Evolutionary conservation across 257 asterid species (phyloP).

Genomic region (Jacaranda copaia): DNA sequence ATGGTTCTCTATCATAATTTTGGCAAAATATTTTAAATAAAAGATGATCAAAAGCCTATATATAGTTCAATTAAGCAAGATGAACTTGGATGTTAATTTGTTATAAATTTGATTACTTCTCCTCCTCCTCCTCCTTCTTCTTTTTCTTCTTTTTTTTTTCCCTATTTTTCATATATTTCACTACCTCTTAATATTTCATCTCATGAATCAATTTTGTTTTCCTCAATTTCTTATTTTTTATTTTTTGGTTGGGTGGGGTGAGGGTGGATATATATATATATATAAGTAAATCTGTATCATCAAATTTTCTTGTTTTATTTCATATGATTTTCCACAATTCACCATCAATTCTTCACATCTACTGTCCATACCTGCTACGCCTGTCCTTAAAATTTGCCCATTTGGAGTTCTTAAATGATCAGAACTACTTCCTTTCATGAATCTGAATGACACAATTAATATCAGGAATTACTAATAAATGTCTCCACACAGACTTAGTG

Average conservation of each 20-base stretch:
- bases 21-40: neutral
- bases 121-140: too few relatives aligned
- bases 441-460: conserved; percentile 38
- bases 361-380: conserved; percentile 28
- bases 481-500: conserved; percentile 24
- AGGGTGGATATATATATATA: too few relatives aligned
- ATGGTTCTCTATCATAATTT: conserved; percentile 2
- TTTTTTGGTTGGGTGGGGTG: too few relatives aligned
- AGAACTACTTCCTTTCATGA: conserved; percentile 39
- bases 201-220: too few relatives aligned
- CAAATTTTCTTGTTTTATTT: neutral
- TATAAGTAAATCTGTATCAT: conserved; percentile 21
- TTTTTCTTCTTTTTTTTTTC: too few relatives aligned
- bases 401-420: conserved; percentile 36
- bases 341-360: conserved; percentile 24
- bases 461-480: conserved; percentile 38
- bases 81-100: neutral
- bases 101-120: neutral
- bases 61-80: neutral
- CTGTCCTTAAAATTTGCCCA: conserved; percentile 28
- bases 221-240: too few relatives aligned
- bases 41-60: neutral
- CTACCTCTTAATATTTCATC: too few relatives aligned
- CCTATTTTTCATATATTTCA: too few relatives aligned
- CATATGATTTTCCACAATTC: neutral